Evolutionary conservation across 352 stramenopile genomes (phyloP), one percentile per base, ranked within the genome.

Genomic region (Globisporangium mamillatum): DNA sequence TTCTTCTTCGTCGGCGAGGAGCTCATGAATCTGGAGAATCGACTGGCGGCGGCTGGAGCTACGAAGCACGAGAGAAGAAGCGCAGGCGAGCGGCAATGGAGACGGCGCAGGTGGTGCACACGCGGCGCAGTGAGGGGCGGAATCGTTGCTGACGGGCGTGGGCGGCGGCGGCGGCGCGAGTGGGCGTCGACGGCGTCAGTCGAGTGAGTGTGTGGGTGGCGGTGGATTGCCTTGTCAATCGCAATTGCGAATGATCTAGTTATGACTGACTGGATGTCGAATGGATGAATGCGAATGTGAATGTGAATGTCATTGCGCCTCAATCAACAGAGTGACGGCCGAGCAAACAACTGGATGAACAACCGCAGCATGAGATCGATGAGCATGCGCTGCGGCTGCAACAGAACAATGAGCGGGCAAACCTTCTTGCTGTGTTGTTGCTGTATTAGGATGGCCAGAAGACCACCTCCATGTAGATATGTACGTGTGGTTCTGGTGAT

Each of bases 1-100:
- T 69, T 69, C 56, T 69, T 69, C 25, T 69, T 50, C 20, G 54
- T 36, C 20, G 64, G 64, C 12, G 64, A 69, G 14, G 57, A 65
- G 57, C 64, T 69, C 57, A 69, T 69, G 38, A 22, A 29, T n/a
- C 25, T 34, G 14, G 53, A 64, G 4, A 36, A 69, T 57, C 12
- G 20, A n/a, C n/a, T 66, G 64, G 55, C 44, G 64, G 38, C n/a
- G 38, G 38, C 20, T 22, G 64, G n/a, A 41, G 10, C 29, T n/a
- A 46, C 12, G 56, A 69, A 52, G 44, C 18, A n/a, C 44, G 32
- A 22, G 29, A 44, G 54, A 16, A 60, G 18, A 24, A 60, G 7
- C 44, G 34, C 48, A 29, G 20, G 3, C 18, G 48, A 27, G 27
- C 16, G 48, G 48, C n/a, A 29, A 16, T 27, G 24, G 18, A 46